Base-by-base conservation (phyloP, 2,329 filamentous ascomycete genomes). In the Pseudogymnoascus sp. region DNA sequence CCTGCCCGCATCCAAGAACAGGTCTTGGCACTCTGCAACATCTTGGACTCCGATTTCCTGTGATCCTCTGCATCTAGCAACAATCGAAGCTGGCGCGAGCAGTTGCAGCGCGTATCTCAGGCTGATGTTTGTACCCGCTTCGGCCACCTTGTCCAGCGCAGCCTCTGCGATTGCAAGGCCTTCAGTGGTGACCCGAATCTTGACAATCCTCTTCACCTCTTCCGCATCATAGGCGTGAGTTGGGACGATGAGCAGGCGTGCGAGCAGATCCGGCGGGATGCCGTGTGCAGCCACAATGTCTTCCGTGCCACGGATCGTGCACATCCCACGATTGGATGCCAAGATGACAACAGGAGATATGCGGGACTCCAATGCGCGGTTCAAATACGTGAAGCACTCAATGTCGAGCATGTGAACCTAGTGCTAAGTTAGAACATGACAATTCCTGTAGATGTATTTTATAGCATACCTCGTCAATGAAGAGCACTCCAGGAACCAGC, bases 401-500 rank as follows among this genome's bases (percentile, higher is more conserved):
- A 99, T 89, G 75, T 99, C 94, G 70, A 99, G 91, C 94, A 99
- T 99, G 80, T 99, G 93, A 64, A 96, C 93, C 92, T 95, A 69
- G 29, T 33, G 27, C 13, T 2, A 33, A 55, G 29, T 55, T 55
- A 55, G 48, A 33, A 55, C 15, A 15, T 33, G 29, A 13, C 29
- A 55, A 33, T 35, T 33, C 48, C 9, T 10, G 29, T 35, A 33
- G 29, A 55, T 33, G 48, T 33, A 55, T 21, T 21, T 21, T 61
- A 58, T 63, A 62, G 71, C 69, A 75, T 84, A 94, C 92, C 85
- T 99, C 94, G 72, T 99, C 94, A 69, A 99, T 99, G 79, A 99
- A 99, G 58, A 99, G 81, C 64, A 99, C 94, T 69, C 94, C 94
- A 1, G 94, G 94, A n/a, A 99, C 92, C 63, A 99, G 84, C 78